Evolutionary conservation across 345 rosid species (phyloP), one percentile per base, ranked within the genome.

Genomic region (Pistacia atlantica): DNA sequence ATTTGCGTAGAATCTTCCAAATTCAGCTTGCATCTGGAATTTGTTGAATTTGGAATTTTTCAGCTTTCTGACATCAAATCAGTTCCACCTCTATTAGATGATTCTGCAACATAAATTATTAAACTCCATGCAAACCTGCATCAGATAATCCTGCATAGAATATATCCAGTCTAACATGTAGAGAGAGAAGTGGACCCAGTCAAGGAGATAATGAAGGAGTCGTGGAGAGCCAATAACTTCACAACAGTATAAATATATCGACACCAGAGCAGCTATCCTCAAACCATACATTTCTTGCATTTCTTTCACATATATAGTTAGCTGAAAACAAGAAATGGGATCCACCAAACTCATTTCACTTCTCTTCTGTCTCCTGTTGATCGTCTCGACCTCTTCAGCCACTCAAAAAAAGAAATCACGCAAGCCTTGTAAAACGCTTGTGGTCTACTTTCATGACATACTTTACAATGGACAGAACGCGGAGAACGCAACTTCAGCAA

Each of bases 381-480:
- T 60, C 35, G 11, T 64, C 67, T 2, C 67, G 8, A 64, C 10
- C 67, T 33, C 67, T 45, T 5, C 67, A 16, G 67, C 67, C 17
- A 13, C 67, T 35, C 46, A 35, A 4, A 38, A 28, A 35, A 61
- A 9, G 38, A 61, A 31, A 31, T 31, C 1, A 5, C 16, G 1
- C 57, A 72, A 77, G 11, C 87, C 90, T 9, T 85, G 88, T 81
- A 86, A 84, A 37, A 59, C 60, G 9, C 14, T 89, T 9, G 82
- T 72, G 3, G 70, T 88, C 6, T 87, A 83, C 75, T 87, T 85
- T 73, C 92, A 84, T 42, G 90, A 90, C 79, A 73, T 87, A 5
- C 46, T 90, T 67, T 90, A 83, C 86, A 82, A 84, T 42, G 94
- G 92, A 57, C 64, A 76, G 33, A 87, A 88, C 66, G 67, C 76